phyloP scores from a whole-genome alignment of 345 rosid species.

The Lagerstroemia speciosa region DNA sequence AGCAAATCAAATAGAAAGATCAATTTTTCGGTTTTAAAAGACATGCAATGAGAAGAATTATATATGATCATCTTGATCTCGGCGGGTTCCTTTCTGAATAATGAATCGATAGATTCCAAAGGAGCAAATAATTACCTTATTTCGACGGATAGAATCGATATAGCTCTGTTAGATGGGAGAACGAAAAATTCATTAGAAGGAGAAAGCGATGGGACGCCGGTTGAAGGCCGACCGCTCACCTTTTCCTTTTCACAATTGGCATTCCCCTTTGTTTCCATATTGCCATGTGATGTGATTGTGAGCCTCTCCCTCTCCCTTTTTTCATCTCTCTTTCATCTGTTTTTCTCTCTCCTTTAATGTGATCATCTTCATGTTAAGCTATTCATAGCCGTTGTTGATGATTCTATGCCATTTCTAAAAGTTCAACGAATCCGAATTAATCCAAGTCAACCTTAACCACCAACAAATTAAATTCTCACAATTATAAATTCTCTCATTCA shows the following conservation, averaged over 20 bases:
- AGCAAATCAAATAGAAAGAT: neutral
- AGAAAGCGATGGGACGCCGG: neutral
- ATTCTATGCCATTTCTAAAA: no score
- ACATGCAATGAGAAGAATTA: no score
- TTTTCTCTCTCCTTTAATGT: neutral
- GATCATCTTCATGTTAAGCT: neutral
- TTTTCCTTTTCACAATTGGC: neutral
- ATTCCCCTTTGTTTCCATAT: constrained; percentile 3
- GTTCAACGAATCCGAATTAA: no score
- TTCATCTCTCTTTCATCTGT: neutral
- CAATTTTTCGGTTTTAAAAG: no score
- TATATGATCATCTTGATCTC: no score
- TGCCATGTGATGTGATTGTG: constrained; percentile 2
- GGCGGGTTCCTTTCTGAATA: no score
- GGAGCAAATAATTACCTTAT: no score
- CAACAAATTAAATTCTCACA: no score
- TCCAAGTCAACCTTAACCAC: no score
- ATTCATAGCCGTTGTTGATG: neutral
- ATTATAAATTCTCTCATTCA: no score
- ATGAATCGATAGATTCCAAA: no score
- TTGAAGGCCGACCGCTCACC: neutral
- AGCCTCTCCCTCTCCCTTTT: neutral
- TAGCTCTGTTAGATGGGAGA: neutral
- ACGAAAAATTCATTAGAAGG: neutral
- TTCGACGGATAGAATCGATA: no score